These are phyloP conservation scores for Ophiostoma quercus DNA, from an alignment of 2,329 filamentous ascomycete genomes.

Conservation along the genomic window DNA sequence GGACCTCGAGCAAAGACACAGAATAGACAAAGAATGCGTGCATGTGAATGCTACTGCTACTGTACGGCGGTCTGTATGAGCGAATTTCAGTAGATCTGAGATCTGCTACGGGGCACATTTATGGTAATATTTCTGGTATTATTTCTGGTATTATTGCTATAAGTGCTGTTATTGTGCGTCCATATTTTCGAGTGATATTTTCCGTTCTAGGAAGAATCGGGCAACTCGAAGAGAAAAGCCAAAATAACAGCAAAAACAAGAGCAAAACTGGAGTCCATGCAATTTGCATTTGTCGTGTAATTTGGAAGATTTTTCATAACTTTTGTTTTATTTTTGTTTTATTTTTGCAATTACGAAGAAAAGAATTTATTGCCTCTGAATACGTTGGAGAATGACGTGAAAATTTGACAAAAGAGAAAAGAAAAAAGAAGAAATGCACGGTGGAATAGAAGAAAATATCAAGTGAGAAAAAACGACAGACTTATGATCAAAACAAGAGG, in stretches of 20 bases:
- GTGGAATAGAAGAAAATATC: neutral
- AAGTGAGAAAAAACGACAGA: neutral
- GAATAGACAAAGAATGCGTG: neutral
- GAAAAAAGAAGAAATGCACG: neutral
- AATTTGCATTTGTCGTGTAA: neutral
- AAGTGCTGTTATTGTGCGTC: neutral
- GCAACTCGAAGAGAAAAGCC: neutral
- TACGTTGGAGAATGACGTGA: neutral
- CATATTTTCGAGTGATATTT: neutral
- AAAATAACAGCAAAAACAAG: too few relatives aligned
- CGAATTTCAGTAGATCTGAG: neutral
- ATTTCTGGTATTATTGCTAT: neutral
- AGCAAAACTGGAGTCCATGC: neutral
- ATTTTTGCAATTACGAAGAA: neutral
- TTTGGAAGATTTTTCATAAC: neutral
- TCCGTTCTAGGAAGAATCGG: constrained; percentile 11
- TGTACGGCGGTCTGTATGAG: neutral
- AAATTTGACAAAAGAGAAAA: neutral
- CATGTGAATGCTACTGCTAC: neutral
- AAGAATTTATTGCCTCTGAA: neutral
- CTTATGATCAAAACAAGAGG: neutral
- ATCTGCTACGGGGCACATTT: neutral
- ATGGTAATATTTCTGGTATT: neutral
- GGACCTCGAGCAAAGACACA: neutral
- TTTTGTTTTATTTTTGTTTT: neutral